Evolutionary conservation across 2,329 filamentous ascomycete species (phyloP).

Genomic region (Botrytis squamosa): DNA sequence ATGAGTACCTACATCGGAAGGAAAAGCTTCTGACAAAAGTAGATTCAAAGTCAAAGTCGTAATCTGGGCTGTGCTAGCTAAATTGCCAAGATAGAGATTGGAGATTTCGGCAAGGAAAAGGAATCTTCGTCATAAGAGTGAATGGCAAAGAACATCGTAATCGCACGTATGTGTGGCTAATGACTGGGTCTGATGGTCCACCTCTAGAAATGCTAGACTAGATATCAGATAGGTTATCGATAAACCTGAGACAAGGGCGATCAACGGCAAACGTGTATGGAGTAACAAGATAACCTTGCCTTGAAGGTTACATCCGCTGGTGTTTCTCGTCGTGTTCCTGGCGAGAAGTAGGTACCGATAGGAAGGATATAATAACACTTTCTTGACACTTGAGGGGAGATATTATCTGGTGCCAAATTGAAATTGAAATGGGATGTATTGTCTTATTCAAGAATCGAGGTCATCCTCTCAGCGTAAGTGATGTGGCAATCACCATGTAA

Average conservation of each 20-base stretch:
- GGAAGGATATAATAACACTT: background rate
- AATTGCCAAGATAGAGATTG: background rate
- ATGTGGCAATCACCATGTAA: background rate
- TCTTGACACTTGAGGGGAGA: background rate
- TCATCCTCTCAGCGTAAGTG: background rate
- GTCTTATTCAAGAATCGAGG: background rate
- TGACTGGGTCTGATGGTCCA: constrained; percentile 1
- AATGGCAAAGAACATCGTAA: background rate
- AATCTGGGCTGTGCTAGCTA: constrained; percentile 4
- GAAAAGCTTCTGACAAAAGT: background rate
- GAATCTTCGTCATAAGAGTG: constrained; percentile 2
- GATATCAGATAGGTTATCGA: constrained; percentile 5
- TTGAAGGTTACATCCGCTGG: background rate
- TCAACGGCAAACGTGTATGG: background rate
- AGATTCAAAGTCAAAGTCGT: background rate
- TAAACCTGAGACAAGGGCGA: background rate
- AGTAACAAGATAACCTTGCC: background rate
- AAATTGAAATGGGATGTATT: background rate
- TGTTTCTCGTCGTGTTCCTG: background rate
- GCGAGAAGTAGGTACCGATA: background rate
- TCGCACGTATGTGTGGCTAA: background rate
- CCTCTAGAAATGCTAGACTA: background rate
- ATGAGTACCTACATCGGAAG: background rate
- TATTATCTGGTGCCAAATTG: background rate
- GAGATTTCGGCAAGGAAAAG: background rate